These are phyloP conservation scores for Talaromyces thailandensis DNA, from an alignment of 495 filamentous ascomycete species.

Conservation along the genomic window DNA sequence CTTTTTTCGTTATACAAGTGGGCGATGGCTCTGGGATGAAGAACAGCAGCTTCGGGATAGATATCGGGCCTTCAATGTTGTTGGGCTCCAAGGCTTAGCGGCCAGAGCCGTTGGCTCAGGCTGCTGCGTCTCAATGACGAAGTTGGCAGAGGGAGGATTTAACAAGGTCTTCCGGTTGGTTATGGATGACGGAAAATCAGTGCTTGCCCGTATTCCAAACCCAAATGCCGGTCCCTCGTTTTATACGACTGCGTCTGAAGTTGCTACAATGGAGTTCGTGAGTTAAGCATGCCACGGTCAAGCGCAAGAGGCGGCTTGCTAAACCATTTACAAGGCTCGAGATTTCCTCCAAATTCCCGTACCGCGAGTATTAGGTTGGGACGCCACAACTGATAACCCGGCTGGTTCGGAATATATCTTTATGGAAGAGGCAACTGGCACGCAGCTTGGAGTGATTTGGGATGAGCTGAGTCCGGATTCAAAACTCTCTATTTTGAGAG, in stretches of 20 bases:
- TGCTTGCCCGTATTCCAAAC: constrained; percentile 29
- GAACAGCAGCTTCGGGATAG: constrained; percentile 15
- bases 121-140: constrained; percentile 15
- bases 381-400: constrained; percentile 14
- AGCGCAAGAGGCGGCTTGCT: no score
- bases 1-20: constrained; percentile 24
- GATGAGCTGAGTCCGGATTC: constrained; percentile 14
- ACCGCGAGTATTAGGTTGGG: constrained; percentile 31
- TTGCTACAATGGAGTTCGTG: constrained; percentile 32
- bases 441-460: constrained; percentile 18
- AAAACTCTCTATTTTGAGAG: constrained; percentile 18
- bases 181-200: constrained; percentile 20
- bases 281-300: no score
- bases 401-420: constrained; percentile 35
- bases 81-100: constrained; percentile 16
- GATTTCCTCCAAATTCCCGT: constrained; percentile 19
- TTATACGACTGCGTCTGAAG: constrained; percentile 26
- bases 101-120: constrained; percentile 8
- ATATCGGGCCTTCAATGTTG: constrained; percentile 17
- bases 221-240: constrained; percentile 18
- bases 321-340: no score
- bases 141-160: constrained; percentile 28
- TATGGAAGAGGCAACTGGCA: constrained; percentile 25
- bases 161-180: constrained; percentile 30
- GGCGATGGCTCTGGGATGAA: constrained; percentile 23